These are phyloP conservation scores for Colletotrichum costaricense DNA, from an alignment of 2,329 filamentous ascomycete species.

Conservation along the genomic window DNA sequence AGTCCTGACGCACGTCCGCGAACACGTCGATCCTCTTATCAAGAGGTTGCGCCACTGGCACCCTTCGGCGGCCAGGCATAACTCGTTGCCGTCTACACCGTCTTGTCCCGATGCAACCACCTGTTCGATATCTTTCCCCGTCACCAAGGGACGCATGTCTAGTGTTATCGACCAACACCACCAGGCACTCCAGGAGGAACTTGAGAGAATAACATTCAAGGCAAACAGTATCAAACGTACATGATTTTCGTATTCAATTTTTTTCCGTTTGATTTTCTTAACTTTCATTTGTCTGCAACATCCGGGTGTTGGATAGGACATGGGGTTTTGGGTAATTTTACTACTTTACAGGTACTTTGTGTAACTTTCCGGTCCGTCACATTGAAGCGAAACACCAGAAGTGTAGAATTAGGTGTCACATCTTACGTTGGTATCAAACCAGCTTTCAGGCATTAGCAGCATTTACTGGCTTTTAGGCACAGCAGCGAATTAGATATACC, in stretches of 20 bases:
- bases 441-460: not conserved
- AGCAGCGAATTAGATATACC: not conserved
- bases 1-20: slow-evolving; percentile 12
- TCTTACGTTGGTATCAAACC: not conserved
- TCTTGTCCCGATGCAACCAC: not conserved
- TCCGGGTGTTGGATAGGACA: too few species aligned
- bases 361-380: not conserved
- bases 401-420: not conserved
- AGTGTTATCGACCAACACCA: slow-evolving; percentile 18
- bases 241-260: not conserved
- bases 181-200: slow-evolving; percentile 7
- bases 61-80: not conserved
- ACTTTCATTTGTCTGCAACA: too few species aligned
- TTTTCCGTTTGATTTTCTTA: too few species aligned
- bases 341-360: too few species aligned
- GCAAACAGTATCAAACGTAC: slow-evolving; percentile 8
- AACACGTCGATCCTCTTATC: slow-evolving; percentile 15
- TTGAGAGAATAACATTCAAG: not conserved
- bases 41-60: slow-evolving; percentile 17
- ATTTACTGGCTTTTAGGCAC: not conserved
- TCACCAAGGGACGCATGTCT: not conserved
- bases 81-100: not conserved
- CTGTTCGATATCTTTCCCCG: not conserved
- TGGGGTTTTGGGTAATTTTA: too few species aligned
- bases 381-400: not conserved